A percentile compares a stretch with the other conserved stretches of the same genome.
These are phyloP conservation scores for Phytophthora cryptogea DNA, from an alignment of 352 stramenopile species.

Conservation along the genomic window DNA sequence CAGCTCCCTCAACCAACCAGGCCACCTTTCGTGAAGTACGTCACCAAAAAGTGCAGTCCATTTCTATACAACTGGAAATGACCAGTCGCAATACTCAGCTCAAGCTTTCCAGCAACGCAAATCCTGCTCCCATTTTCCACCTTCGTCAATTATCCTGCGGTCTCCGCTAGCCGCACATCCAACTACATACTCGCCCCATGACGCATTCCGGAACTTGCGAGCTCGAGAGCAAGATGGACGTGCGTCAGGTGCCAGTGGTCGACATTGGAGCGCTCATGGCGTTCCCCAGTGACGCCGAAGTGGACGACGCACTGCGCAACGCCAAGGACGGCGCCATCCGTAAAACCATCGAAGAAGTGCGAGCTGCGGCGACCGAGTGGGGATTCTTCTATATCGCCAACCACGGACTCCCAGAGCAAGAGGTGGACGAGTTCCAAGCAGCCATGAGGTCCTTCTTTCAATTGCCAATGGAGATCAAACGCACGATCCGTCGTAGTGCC, in stretches of 20 bases:
- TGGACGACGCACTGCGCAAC: slow-evolving; percentile 33
- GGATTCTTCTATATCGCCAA: slow-evolving; percentile 94
- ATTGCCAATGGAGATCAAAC: slow-evolving; percentile 63
- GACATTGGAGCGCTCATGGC: slow-evolving; percentile 61
- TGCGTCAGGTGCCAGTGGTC: slow-evolving; percentile 50
- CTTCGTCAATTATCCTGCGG: neutral
- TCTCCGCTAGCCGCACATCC: neutral
- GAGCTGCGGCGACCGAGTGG: slow-evolving; percentile 71
- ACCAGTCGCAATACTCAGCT: no score
- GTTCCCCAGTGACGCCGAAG: slow-evolving; percentile 34
- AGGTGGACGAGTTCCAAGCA: slow-evolving; percentile 67
- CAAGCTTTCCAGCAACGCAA: no score
- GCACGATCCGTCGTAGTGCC: slow-evolving; percentile 60
- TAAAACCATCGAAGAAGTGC: slow-evolving; percentile 53
- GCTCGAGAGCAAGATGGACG: slow-evolving; percentile 22
- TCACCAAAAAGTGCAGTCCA: no score
- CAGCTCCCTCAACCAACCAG: no score
- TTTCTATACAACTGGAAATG: no score
- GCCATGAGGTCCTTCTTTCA: slow-evolving; percentile 85
- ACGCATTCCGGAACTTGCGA: slow-evolving; percentile 5
- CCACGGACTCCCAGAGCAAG: slow-evolving; percentile 60
- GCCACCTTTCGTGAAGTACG: no score
- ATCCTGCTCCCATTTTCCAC: neutral
- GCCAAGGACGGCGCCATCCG: slow-evolving; percentile 18
- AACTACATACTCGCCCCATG: neutral